phyloP scores from a whole-genome alignment of 495 filamentous ascomycete genomes.

The Hyphodiscus hymeniophilus region DNA sequence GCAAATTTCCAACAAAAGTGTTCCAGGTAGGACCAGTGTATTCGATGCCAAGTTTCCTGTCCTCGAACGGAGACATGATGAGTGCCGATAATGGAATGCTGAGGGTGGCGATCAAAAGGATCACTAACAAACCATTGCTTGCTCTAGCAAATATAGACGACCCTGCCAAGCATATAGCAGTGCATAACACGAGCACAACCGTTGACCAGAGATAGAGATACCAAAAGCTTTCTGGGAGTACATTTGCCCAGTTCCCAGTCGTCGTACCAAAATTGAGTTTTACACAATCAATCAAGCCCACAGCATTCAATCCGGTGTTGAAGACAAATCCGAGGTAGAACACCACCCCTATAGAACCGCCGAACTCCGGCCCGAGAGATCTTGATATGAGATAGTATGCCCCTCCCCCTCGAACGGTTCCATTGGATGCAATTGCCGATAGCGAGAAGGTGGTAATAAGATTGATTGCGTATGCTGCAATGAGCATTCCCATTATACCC shows the following conservation, averaged over 20 bases:
- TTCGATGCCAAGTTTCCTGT: conserved; percentile 50
- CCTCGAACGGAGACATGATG: conserved; percentile 55
- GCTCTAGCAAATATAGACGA: conserved; percentile 74
- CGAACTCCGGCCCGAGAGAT: conserved; percentile 81
- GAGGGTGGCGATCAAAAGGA: conserved; percentile 66
- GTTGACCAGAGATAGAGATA: conserved; percentile 75
- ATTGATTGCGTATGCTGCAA: conserved; percentile 67
- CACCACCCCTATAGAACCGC: conserved; percentile 83
- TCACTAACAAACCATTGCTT: conserved; percentile 68
- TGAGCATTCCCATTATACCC: conserved; percentile 67
- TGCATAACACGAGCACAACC: conserved; percentile 62
- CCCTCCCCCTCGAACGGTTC: conserved; percentile 79
- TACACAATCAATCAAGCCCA: conserved; percentile 78
- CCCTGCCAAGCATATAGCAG: conserved; percentile 68
- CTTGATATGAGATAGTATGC: conserved; percentile 87
- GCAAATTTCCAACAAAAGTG: conserved; percentile 65
- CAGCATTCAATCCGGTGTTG: conserved; percentile 84
- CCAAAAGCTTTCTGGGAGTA: conserved; percentile 64
- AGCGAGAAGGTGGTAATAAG: conserved; percentile 79
- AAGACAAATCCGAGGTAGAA: conserved; percentile 81
- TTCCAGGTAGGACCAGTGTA: conserved; percentile 67
- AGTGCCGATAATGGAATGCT: conserved; percentile 76
- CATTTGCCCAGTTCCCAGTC: conserved; percentile 49
- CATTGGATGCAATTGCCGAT: conserved; percentile 84
- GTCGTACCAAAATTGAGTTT: conserved; percentile 62